Conservation (phyloP, 257 asterid genomes). For the Gentiana straminea region DNA sequence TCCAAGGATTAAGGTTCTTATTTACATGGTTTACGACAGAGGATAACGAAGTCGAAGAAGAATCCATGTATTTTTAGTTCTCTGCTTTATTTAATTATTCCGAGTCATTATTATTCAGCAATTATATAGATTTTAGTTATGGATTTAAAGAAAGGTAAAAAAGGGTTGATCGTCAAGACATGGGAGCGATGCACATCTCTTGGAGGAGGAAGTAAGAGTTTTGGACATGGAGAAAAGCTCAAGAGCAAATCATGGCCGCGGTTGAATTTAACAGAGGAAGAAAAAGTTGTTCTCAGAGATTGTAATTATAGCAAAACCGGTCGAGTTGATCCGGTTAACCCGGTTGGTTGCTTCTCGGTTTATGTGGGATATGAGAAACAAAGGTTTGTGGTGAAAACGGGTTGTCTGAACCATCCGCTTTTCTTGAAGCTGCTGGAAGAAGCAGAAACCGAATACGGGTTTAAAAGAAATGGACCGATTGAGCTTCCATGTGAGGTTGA, state of each 20-base stretch:
- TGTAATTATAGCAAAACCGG: not conserved
- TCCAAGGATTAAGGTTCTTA: constrained; percentile 46
- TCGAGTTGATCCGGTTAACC: constrained; percentile 15
- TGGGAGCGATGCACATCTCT: constrained; percentile 51
- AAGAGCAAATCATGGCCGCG: constrained; percentile 28
- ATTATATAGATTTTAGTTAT: not conserved
- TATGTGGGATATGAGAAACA: constrained; percentile 40
- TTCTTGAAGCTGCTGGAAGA: constrained; percentile 47
- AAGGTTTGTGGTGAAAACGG: constrained; percentile 40
- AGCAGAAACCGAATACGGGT: constrained; percentile 55
- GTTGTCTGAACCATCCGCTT: constrained; percentile 43
- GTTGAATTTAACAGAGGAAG: not conserved
- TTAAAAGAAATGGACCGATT: constrained; percentile 40
- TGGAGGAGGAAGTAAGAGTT: constrained; percentile 19
- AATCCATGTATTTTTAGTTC: too few species aligned
- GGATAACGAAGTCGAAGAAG: constrained; percentile 19
- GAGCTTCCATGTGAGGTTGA: constrained; percentile 49
- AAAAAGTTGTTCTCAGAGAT: not conserved
- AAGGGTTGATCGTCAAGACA: constrained; percentile 39
- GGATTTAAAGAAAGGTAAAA: constrained; percentile 23
- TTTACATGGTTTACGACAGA: constrained; percentile 48
- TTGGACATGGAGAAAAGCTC: constrained; percentile 2
- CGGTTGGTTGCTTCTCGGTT: constrained; percentile 46
- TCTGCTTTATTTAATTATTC: too few species aligned
- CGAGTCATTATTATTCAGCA: too few species aligned